Conservation (phyloP, 2,329 filamentous ascomycete genomes). For the Onygenales sp. region DNA sequence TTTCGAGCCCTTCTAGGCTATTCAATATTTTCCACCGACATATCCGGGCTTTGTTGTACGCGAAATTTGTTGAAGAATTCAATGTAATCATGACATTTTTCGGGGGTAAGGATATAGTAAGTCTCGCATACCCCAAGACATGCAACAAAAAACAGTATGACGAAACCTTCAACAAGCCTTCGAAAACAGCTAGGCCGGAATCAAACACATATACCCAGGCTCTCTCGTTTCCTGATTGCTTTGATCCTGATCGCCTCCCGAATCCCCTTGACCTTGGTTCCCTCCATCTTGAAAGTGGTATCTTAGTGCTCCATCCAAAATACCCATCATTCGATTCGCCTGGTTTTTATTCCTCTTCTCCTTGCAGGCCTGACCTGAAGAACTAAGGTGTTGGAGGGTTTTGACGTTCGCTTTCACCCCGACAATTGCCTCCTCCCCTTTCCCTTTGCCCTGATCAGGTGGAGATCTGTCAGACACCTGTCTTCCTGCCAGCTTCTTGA, state of each 20-base stretch:
- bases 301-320: not conserved
- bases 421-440: constrained; percentile 6
- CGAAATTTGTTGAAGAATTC: constrained; percentile 15
- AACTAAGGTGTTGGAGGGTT: constrained; percentile 7
- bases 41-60: constrained; percentile 4
- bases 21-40: not conserved
- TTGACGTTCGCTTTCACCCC: constrained; percentile 6
- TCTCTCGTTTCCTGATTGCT: not conserved
- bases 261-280: not conserved
- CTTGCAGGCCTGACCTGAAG: constrained; percentile 5
- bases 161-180: constrained; percentile 7
- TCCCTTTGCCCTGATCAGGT: not conserved
- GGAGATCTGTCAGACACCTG: not conserved
- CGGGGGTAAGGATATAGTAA: constrained; percentile 9
- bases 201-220: not conserved
- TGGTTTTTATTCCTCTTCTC: not conserved
- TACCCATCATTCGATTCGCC: not conserved
- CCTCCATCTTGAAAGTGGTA: not conserved
- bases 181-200: not conserved
- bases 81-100: constrained; percentile 9
- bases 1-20: not conserved
- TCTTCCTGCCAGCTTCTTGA: no score
- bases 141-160: constrained; percentile 9
- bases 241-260: not conserved
- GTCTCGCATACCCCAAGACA: constrained; percentile 10